Conservation (phyloP, 1,284 basidiomycete genomes). For the Cerrena zonata region DNA sequence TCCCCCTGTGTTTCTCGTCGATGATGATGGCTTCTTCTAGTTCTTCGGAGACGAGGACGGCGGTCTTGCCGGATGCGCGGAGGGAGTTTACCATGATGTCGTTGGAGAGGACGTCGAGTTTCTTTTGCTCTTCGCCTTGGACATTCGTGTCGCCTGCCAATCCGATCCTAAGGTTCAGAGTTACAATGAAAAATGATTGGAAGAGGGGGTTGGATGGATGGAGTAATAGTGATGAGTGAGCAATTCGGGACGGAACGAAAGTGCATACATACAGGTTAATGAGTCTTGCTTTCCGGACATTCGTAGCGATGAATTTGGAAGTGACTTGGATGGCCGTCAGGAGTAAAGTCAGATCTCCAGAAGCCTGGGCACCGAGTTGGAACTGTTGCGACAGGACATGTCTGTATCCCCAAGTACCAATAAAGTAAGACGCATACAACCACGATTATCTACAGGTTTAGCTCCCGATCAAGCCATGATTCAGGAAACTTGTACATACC, state of each 20-base stretch:
- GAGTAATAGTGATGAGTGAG: no score
- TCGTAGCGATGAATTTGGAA: conserved; percentile 95
- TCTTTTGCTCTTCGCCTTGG: conserved; percentile 99
- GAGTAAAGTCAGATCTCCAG: conserved; percentile 91
- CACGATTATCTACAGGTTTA: conserved; percentile 5
- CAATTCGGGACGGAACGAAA: conserved; percentile 6
- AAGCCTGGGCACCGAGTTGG: conserved; percentile 72
- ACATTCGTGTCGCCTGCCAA: conserved; percentile 94
- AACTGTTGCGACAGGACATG: conserved; percentile 84
- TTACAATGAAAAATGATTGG: neutral
- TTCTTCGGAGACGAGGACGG: conserved; percentile 96
- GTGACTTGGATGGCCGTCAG: conserved; percentile 94
- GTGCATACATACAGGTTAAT: conserved; percentile 86
- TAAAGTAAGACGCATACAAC: conserved; percentile 5
- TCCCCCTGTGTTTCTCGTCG: conserved; percentile 71
- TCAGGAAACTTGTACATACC: conserved; percentile 47
- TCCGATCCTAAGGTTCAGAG: conserved; percentile 61
- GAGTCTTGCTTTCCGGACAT: conserved; percentile 92
- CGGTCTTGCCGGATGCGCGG: conserved; percentile 88
- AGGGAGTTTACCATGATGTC: conserved; percentile 99
- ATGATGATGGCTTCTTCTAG: conserved; percentile 90
- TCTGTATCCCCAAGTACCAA: no score
- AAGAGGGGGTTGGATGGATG: no score
- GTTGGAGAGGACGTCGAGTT: conserved; percentile 94
- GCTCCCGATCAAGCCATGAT: conserved; percentile 1